These are phyloP conservation scores for Blastobotrys terrestris DNA, from an alignment of 805 yeast genomes.

Conservation along the genomic window DNA sequence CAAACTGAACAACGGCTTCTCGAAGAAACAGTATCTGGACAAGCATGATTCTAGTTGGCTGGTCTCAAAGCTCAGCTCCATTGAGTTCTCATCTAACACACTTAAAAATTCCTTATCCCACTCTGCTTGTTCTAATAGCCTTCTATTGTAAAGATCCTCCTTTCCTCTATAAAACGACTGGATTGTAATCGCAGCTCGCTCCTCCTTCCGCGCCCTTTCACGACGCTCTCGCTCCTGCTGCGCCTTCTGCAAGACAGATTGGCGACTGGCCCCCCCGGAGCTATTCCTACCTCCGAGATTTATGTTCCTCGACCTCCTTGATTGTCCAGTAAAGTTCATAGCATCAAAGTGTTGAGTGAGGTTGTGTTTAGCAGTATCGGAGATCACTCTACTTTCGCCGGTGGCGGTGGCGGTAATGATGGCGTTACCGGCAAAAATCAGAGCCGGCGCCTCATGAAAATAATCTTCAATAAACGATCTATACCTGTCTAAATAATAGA, in stretches of 20 bases:
- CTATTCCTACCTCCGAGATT: slow-evolving; percentile 51
- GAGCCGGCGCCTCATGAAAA: no score
- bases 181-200: slow-evolving; percentile 43
- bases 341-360: not conserved
- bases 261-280: slow-evolving; percentile 32
- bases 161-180: slow-evolving; percentile 45
- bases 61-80: not conserved
- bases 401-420: not conserved
- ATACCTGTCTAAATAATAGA: no score
- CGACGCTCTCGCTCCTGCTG: slow-evolving; percentile 60
- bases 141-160: slow-evolving; percentile 26
- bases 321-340: slow-evolving; percentile 61
- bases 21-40: slow-evolving; percentile 10
- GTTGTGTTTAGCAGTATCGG: not conserved
- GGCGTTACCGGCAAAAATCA: no score
- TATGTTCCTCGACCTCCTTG: slow-evolving; percentile 50
- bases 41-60: slow-evolving; percentile 4
- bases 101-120: slow-evolving; percentile 19
- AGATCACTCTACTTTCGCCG: not conserved
- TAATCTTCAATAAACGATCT: no score
- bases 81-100: slow-evolving; percentile 2
- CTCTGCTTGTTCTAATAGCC: slow-evolving; percentile 28
- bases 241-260: slow-evolving; percentile 54
- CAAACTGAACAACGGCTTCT: slow-evolving; percentile 3
- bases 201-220: slow-evolving; percentile 46